phyloP scores from a whole-genome alignment of 805 yeast genomes.

The Metschnikowia lachancei region DNA sequence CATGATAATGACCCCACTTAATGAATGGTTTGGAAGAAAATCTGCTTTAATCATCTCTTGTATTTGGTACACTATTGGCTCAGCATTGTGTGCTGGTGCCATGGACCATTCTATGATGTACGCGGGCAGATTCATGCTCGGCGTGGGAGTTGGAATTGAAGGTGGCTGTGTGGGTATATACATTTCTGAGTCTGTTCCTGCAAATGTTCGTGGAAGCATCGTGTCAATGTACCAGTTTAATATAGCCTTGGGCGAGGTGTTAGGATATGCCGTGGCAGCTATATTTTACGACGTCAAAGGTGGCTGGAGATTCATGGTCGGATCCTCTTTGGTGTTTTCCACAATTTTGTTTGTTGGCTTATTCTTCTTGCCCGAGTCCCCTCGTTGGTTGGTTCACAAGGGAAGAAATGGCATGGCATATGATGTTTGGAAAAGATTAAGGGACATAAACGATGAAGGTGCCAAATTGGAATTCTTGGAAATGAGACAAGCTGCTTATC shows the following conservation, averaged over 20 bases:
- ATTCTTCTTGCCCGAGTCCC: conserved; percentile 59
- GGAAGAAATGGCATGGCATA: conserved; percentile 52
- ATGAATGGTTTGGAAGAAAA: conserved; percentile 55
- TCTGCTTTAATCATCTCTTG: conserved; percentile 54
- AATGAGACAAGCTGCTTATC: conserved; percentile 51
- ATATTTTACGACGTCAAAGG: conserved; percentile 54
- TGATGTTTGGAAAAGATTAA: conserved; percentile 53
- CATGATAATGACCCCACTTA: conserved; percentile 56
- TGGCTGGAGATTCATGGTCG: conserved; percentile 67
- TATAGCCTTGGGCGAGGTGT: conserved; percentile 64
- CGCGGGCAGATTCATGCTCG: conserved; percentile 55
- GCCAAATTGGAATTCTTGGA: conserved; percentile 56
- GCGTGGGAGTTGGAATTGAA: conserved; percentile 65
- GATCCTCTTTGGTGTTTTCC: conserved; percentile 60
- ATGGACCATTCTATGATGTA: conserved; percentile 41
- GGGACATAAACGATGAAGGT: conserved; percentile 44
- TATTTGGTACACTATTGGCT: conserved; percentile 60
- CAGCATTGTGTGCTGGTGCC: conserved; percentile 50
- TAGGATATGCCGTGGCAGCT: conserved; percentile 63
- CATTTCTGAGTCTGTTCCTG: conserved; percentile 59
- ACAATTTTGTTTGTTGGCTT: conserved; percentile 49
- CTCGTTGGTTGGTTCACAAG: conserved; percentile 57
- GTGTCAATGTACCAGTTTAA: conserved; percentile 64
- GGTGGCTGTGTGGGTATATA: conserved; percentile 64
- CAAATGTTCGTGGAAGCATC: conserved; percentile 55